Base-by-base conservation (phyloP, 345 rosid genomes). In the Turritis glabra region DNA sequence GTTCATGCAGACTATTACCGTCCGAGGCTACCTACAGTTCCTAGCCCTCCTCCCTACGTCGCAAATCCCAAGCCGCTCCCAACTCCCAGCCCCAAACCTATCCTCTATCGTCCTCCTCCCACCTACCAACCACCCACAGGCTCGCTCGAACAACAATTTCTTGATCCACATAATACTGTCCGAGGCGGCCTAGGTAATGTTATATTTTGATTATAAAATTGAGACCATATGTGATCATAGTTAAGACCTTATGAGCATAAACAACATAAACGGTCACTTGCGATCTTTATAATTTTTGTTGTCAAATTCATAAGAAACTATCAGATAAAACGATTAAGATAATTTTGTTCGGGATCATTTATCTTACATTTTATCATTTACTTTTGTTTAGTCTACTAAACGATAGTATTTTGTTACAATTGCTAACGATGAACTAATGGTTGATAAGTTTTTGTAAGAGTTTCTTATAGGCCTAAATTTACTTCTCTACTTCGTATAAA, bases 91-190 rank as follows among this genome's bases (percentile, higher is more conserved):
- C 76, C 76, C 26, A 70, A 70, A 40, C 79, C 80, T 22, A 76
- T 69, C 40, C 14, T 68, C 58, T 76, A 76, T 65, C 67, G 0
- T 1, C 80, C 80, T 38, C 57, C 72, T 55, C 64, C 79, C 47
- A 56, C 71, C 19, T 33, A 69, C 56, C 76, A 62, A 21, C 75
- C 80, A 53, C 80, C 76, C 64, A 33, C 66, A 1, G 75, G 71
- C 46, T 70, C 80, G 54, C 52, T 40, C 14, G 84, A 77, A 1
- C 64, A 26, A 32, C 88, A 86, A 57, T 92, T 88, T 77, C 58
- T 92, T 70, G 81, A 69, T 27, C 93, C 94, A 3, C 98, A 92
- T 8, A 92, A 92, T 52, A 82, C 81, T 2, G 96, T 83, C 5
- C 91, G 79, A 21, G 57, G 63, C 9, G 56, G 13, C 43, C 33